Evolutionary conservation across 495 filamentous ascomycete genomes (phyloP).

Genomic region (Neurospora sp.): DNA sequence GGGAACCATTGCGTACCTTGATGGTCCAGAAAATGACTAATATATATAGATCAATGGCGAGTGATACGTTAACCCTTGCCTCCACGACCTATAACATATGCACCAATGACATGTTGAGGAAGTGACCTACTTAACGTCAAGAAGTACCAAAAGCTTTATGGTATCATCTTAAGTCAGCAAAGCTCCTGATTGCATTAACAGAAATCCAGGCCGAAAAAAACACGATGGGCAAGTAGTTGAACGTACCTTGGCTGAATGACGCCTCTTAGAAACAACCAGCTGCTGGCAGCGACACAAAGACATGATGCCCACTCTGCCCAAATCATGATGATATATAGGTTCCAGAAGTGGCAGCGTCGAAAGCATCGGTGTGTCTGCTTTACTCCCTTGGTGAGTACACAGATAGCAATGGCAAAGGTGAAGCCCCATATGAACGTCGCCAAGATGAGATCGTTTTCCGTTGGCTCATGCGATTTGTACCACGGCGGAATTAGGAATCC

Average conservation of each 20-base stretch:
- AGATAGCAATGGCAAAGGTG: slow-evolving; percentile 13
- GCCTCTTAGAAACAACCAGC: slow-evolving; percentile 18
- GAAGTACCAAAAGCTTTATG: slow-evolving; percentile 12
- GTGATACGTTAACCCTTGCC: background rate
- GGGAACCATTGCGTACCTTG: slow-evolving; percentile 4
- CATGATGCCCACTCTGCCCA: slow-evolving; percentile 16
- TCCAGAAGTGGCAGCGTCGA: slow-evolving; percentile 3
- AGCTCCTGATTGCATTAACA: background rate
- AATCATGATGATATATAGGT: slow-evolving; percentile 22
- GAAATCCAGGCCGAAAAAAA: no score
- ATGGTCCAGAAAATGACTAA: slow-evolving; percentile 22
- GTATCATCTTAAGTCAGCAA: background rate
- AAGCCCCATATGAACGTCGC: slow-evolving; percentile 21
- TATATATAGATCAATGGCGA: background rate
- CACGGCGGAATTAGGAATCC: slow-evolving; percentile 16
- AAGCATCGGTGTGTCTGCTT: slow-evolving; percentile 17
- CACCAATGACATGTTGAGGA: background rate
- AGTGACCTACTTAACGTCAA: slow-evolving; percentile 10
- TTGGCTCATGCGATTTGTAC: slow-evolving; percentile 5
- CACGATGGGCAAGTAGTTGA: background rate
- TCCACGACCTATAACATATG: background rate
- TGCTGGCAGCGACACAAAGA: slow-evolving; percentile 8
- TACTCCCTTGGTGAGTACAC: slow-evolving; percentile 12
- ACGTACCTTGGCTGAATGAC: slow-evolving; percentile 15
- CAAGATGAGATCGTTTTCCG: slow-evolving; percentile 12